phyloP scores from a whole-genome alignment of 176 grass and related monocot species.

The Triticum aestivum region IWGSC_CS_RefSeq_v2.1 NC_057797.1:15020290-15020789 shows the following conservation, averaged over 20 bases:
- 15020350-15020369: not conserved
- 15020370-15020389: too few relatives aligned
- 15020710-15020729: not conserved
- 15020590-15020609: not conserved
- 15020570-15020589: too few relatives aligned
- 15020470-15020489: constrained; percentile 69
- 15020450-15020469: constrained; percentile 59
- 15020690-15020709: not conserved
- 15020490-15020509: too few relatives aligned
- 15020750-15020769: constrained; percentile 24
- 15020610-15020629: too few relatives aligned
- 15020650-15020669: not conserved
- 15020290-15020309: not conserved
- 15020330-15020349: not conserved
- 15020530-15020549: constrained; percentile 51
- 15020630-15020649: not conserved
- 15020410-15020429: constrained; percentile 54
- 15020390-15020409: too few relatives aligned
- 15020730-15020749: constrained; percentile 72
- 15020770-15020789: too few relatives aligned
- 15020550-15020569: constrained; percentile 9
- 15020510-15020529: constrained; percentile 40
- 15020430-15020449: constrained; percentile 39
- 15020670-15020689: not conserved
- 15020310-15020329: not conserved